phyloP scores from a whole-genome alignment of 2,329 filamentous ascomycete genomes.

The Arthrobotrys entomopaga region DNA sequence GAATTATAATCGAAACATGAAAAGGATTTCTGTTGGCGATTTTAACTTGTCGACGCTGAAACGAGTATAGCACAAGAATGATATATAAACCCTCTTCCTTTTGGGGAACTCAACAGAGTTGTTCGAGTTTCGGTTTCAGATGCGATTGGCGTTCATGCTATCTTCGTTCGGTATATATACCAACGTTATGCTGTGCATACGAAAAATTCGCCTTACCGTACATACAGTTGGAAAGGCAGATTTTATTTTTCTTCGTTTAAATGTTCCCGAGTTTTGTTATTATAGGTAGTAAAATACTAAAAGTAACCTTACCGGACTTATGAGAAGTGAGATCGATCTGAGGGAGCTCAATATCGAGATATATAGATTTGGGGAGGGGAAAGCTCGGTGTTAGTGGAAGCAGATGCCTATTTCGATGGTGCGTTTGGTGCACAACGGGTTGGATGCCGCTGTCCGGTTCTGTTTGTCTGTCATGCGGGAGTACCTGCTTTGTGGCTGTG shows the following conservation, averaged over 20 bases:
- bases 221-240: background rate
- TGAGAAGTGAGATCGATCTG: background rate
- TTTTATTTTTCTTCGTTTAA: background rate
- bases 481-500: constrained; percentile 9
- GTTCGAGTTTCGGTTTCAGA: constrained; percentile 1
- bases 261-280: background rate
- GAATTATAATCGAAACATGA: background rate
- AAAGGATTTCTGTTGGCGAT: background rate
- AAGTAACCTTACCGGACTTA: background rate
- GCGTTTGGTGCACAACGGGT: background rate
- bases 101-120: background rate
- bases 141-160: constrained; percentile 18
- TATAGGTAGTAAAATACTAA: too few species aligned
- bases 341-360: too few species aligned
- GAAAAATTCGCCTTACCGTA: background rate
- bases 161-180: background rate
- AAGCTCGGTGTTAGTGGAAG: too few species aligned
- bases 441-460: background rate
- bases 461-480: constrained; percentile 4
- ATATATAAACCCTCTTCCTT: background rate
- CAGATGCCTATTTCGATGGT: background rate
- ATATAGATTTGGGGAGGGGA: too few species aligned
- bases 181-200: background rate
- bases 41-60: background rate
- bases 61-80: background rate